Evolutionary conservation across 2,329 filamentous ascomycete species (phyloP).

Genomic region (Hawksworthiomyces lignivorus): DNA sequence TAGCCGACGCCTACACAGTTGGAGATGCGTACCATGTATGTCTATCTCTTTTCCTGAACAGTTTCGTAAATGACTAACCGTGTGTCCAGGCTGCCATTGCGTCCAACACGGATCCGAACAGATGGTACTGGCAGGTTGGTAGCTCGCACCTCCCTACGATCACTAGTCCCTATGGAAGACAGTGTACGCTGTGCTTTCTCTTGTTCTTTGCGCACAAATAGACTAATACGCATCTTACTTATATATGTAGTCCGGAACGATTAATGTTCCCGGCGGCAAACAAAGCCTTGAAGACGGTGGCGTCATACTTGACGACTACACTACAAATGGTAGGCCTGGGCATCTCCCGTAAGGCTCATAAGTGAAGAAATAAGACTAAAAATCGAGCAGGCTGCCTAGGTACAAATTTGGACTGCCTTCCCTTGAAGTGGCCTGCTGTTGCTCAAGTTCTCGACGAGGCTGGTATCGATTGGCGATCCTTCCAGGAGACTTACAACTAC

Average conservation of each 20-base stretch:
- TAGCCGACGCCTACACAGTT: slow-evolving; percentile 47
- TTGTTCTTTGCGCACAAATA: no score
- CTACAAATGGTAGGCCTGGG: slow-evolving; percentile 37
- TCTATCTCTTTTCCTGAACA: no score
- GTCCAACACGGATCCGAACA: slow-evolving; percentile 43
- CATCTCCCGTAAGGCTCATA: no score
- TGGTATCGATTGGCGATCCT: slow-evolving; percentile 43
- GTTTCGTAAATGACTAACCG: no score
- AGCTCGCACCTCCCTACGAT: no score
- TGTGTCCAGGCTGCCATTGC: slow-evolving; percentile 38
- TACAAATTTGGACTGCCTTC: slow-evolving; percentile 41
- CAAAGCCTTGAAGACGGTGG: slow-evolving; percentile 25
- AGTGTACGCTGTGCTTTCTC: no score
- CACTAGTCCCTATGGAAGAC: no score
- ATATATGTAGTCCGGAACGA: slow-evolving; percentile 34
- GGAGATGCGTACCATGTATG: slow-evolving; percentile 40
- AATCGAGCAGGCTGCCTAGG: slow-evolving; percentile 35
- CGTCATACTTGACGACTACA: slow-evolving; percentile 40
- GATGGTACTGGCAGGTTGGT: slow-evolving; percentile 26
- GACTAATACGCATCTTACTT: no score
- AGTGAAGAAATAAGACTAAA: no score
- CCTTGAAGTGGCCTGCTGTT: slow-evolving; percentile 45
- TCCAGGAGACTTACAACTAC: slow-evolving; percentile 38
- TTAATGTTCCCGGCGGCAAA: slow-evolving; percentile 40
- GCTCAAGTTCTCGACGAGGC: slow-evolving; percentile 40